Base-by-base conservation (phyloP, 768 basidiomycete species). In the Hirschioporus abietinus region DNA sequence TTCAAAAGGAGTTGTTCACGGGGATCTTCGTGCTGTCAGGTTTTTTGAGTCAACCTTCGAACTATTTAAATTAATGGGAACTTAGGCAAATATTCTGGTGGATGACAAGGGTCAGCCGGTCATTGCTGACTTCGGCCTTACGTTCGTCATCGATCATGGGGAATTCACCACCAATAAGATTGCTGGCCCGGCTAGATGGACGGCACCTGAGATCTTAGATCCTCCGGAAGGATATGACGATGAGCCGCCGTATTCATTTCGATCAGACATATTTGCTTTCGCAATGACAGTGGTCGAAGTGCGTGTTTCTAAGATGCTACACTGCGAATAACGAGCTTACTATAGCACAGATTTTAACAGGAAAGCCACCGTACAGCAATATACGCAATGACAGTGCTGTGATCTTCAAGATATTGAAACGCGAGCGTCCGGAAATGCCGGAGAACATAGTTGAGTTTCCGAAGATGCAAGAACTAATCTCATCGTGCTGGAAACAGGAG, bases 351-450 rank as follows among this genome's bases (percentile, higher is more conserved):
- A 68, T 74, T 26, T 71, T 70, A 30, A 69, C 70, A 17, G 72
- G 60, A 20, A 18, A 58, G 7, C 63, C 65, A 17, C 74, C 75
- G 5, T 73, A 68, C 67, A 59, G 63, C 36, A 61, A 71, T 25
- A 70, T 68, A 63, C 70, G 71, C 62, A 73, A 69, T 25, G 75
- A 76, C 63, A 68, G 66, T 57, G 35, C 68, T 4, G 73, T 75
- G 18, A 71, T 76, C 12, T 71, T 71, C 60, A 64, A 58, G 15
- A 66, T 76, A 23, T 12, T 74, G 1, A 66, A 67, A 15, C 68
- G 66, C 7, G 65, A 67, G 2, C 67, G 72, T 1, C 74, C 74
- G 27, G 68, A 68, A 24, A 30, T 72, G 6, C 71, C 73, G 2
- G 26, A 57, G 23, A 63, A 34, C 64, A 23, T 72, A 58, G 58